Base-by-base conservation (phyloP, 768 basidiomycete species). In the Macrolepiota fuliginosa region DNA sequence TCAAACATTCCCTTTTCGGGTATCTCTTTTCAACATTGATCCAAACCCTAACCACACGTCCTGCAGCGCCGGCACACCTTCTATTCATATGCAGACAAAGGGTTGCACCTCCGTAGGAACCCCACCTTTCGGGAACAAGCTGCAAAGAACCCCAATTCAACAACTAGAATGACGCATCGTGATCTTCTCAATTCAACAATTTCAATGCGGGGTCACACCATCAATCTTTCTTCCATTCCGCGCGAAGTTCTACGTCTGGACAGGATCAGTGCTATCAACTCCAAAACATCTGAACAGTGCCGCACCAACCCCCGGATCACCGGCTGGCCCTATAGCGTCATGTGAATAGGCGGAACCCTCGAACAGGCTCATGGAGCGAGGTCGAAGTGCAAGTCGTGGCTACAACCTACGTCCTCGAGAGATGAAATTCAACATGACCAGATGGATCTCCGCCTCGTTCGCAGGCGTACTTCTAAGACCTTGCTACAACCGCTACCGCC, bases 1-100 rank as follows among this genome's bases (percentile, higher is more conserved):
- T 66, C 67, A 58, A 71, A 72, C 70, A 61, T 62, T 49, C 39
- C 61, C 55, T 61, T 47, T 60, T 45, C 42, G 58, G 64, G 25
- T 40, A 37, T 50, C 24, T 15, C 12, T 12, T 47, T 54, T 55
- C 56, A 40, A 40, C 39, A 47, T 49, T 46, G 42, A 62, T 1
- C 15, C 64, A 52, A 61, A 54, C 63, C 65, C 64, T 66, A 67
- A 68, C 65, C 68, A 50, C 47, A 64, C 29, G 11, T 12, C 46
- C 19, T 12, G 15, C 46, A 49, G 46, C 46, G 24, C 47, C 47
- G 17, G 22, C 22, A n/a, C 17, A n/a, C 22, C 22, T 24, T 24
- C 45, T 24, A 10, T 47, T 47, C 46, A 6, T 47, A 10, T 10
- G 22, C 46, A 9, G n/a, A n/a, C n/a, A 32, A 32, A 49, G 47